Conservation (phyloP, 805 yeast genomes). For the Sungouiozyma intestinalis region DNA sequence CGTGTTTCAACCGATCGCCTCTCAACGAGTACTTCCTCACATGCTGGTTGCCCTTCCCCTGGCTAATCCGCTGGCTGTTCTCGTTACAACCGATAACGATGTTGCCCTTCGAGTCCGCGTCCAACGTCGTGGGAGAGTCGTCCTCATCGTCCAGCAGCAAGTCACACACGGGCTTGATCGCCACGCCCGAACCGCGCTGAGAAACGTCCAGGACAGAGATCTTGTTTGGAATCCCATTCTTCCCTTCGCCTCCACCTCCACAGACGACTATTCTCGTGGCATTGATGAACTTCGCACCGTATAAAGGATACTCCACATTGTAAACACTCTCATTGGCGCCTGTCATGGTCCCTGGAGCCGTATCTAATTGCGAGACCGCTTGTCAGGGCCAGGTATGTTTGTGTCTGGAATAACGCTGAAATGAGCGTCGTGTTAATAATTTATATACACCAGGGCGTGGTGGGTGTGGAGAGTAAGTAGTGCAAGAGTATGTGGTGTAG, state of each 20-base stretch:
- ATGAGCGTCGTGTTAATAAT: no score
- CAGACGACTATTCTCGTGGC: conserved; percentile 54
- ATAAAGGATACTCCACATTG: conserved; percentile 61
- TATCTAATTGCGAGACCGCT: not conserved
- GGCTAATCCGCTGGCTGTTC: conserved; percentile 45
- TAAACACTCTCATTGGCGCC: conserved; percentile 1
- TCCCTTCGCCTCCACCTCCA: conserved; percentile 97
- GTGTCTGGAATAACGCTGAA: no score
- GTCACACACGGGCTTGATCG: conserved; percentile 32
- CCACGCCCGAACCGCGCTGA: conserved; percentile 10
- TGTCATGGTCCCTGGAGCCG: not conserved
- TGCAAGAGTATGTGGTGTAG: no score
- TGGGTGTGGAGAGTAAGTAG: no score
- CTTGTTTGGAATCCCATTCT: conserved; percentile 82
- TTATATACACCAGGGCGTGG: no score
- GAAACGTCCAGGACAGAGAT: conserved; percentile 49
- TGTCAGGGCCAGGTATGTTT: no score
- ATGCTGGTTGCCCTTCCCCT: conserved; percentile 53
- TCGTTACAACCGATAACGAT: conserved; percentile 70
- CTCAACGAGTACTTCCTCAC: conserved; percentile 42
- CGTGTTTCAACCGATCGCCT: conserved; percentile 47
- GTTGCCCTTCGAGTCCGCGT: conserved; percentile 29
- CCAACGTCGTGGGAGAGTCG: conserved; percentile 80
- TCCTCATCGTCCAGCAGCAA: conserved; percentile 49
- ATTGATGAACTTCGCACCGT: conserved; percentile 62